Evolutionary conservation across 2,329 filamentous ascomycete species (phyloP), one percentile per base, ranked within the genome.

Genomic region (Aquanectria penicillioides): DNA sequence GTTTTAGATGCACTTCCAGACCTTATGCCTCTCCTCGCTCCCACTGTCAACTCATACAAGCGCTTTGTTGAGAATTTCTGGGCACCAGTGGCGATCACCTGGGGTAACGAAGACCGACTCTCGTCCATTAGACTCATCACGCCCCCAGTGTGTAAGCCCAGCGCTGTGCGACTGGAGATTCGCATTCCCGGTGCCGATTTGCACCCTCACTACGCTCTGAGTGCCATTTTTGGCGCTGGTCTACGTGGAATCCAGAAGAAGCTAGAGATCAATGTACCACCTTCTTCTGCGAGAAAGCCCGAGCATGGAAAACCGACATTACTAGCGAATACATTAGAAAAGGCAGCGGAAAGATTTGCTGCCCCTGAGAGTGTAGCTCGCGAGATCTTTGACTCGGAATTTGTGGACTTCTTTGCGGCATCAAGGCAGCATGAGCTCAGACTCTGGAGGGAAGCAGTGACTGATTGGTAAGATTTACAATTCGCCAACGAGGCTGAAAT

Each of bases 41-140:
- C 90, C 0, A 92, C 88, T 1, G 81, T 93, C 59, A 93, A 93
- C 76, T 90, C 87, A 47, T 93, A 92, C 77, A 93, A 93, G 73
- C 83, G 90, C 4, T 80, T 93, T 0, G 89, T 92, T 1, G 90
- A 93, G 76, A 92, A 92, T 72, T 92, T 91, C 78, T 92, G 90
- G 90, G 90, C 90, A 0, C 90, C 90, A 0, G 89, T 92, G 13
- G 91, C 89, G 0, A 89, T 92, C 0, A 90, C 86, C 3, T 92
- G 89, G 90, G 90, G 90, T 2, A 76, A 92, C 5, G 90, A 92
- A 72, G 89, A 92, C 69, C 86, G 90, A 38, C 87, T 89, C 1
- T 89, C 90, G 1, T 89, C 86, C 0, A 88, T 93, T 54, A 82
- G 18, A 3, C 38, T 59, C 10, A 50, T 59, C 29, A 49, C 50